Base-by-base conservation (phyloP, 2,329 filamentous ascomycete species). In the Clonostachys sp. region DNA sequence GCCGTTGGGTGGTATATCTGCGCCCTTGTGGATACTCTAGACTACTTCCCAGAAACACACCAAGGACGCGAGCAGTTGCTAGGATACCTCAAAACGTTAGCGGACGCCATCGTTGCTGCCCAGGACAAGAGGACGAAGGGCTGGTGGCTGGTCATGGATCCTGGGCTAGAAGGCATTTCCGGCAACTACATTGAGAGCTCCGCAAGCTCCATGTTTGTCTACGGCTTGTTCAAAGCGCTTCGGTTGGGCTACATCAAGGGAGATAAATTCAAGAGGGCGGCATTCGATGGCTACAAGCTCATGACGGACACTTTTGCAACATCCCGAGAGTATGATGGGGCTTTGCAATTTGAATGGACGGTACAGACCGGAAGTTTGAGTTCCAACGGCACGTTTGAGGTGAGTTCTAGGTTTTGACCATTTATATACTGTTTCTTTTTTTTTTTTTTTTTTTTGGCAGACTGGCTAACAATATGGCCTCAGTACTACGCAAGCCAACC, bases 141-240 rank as follows among this genome's bases (percentile, higher is more conserved):
- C 6, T 84, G 80, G 78, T 83, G 77, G 74, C 62, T 81, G 44
- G 65, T 83, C 41, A 78, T 83, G 71, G 71, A 71, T 53, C 66
- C 71, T 48, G 60, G 68, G 34, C 73, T 75, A 46, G 67, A 71
- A 1, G 71, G 68, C 2, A 54, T 60, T 39, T 52, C 69, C 42
- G 78, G 77, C 3, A 84, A 85, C 59, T 84, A 79, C 58, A 74
- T 84, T 42, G 78, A 84, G 62, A 77, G 75, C 34, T 80, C 77
- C 34, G 80, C 72, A 7, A 75, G 74, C 3, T 78, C 77, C 5
- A 79, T 84, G 73, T 83, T 81, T 53, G 66, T 71, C 1, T 80
- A 77, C 47, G 71, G 75, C 1, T 60, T 80, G 50, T 57, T 81
- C 12, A 74, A 70, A 51, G 78, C 6, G 33, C 63, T 0, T 54